phyloP scores from a whole-genome alignment of 2,329 filamentous ascomycete species.

The Botryotinia narcissicola region DNA sequence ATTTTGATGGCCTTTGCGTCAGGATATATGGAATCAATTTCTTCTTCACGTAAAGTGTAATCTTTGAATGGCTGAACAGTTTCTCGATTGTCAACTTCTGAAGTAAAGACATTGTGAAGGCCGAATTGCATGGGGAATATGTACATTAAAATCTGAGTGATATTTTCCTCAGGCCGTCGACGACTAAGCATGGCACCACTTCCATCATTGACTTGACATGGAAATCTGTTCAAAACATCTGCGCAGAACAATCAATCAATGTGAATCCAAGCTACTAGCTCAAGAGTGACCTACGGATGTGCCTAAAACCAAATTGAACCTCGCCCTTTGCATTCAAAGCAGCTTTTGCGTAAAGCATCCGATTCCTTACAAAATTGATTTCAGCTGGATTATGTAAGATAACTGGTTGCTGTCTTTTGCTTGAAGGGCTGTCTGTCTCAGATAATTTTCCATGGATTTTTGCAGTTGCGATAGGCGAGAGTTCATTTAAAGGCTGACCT shows the following conservation, averaged over 20 bases:
- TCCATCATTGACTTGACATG: constrained; percentile 29
- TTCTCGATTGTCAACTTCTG: constrained; percentile 59
- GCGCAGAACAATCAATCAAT: constrained; percentile 26
- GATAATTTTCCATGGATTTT: background rate
- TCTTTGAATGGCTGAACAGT: constrained; percentile 76
- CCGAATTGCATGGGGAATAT: constrained; percentile 90
- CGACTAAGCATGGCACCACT: background rate
- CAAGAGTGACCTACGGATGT: constrained; percentile 65
- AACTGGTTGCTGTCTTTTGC: background rate
- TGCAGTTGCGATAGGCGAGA: constrained; percentile 26
- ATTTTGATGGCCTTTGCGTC: constrained; percentile 40
- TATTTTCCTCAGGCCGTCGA: constrained; percentile 44
- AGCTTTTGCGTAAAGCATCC: constrained; percentile 82
- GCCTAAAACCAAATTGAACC: constrained; percentile 72
- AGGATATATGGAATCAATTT: constrained; percentile 53
- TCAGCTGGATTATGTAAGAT: constrained; percentile 46
- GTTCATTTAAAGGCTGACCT: constrained; percentile 36
- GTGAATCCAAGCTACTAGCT: constrained; percentile 24
- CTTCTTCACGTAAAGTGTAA: constrained; percentile 80
- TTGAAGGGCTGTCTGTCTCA: background rate
- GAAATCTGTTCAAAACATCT: constrained; percentile 80
- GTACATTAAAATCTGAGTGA: constrained; percentile 78
- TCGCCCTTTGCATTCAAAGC: constrained; percentile 64
- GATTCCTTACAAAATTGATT: constrained; percentile 74
- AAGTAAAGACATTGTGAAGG: constrained; percentile 89